Percentiles rank a stretch among this genome's conserved stretches.
Evolutionary conservation across 331 rosid species (phyloP).

Genomic region (Malus hybrid): DNA sequence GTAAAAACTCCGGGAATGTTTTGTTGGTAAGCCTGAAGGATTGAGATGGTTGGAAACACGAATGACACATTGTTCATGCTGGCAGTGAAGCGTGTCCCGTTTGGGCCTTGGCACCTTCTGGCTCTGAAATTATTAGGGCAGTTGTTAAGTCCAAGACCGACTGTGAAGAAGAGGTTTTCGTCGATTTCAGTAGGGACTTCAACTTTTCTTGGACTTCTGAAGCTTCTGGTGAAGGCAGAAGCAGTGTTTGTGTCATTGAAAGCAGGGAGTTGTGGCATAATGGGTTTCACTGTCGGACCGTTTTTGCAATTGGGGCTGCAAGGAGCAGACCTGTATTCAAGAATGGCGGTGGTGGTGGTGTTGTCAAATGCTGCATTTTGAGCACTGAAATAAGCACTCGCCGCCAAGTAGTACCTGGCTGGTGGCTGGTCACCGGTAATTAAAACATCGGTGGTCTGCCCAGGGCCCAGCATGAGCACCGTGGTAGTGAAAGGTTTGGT

Average conservation of each 20-base stretch:
- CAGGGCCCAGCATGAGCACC: conserved; percentile 82
- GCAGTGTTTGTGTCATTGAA: conserved; percentile 75
- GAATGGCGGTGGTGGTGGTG: conserved; percentile 91
- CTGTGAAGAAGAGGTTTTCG: conserved; percentile 60
- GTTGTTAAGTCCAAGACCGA: conserved; percentile 66
- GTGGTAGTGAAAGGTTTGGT: conserved; percentile 71
- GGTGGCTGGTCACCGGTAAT: conserved; percentile 65
- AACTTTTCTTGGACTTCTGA: conserved; percentile 48
- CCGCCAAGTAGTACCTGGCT: conserved; percentile 65
- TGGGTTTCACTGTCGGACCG: conserved; percentile 30
- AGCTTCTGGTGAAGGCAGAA: conserved; percentile 53
- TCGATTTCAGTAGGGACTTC: conserved; percentile 62
- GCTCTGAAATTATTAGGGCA: conserved; percentile 47
- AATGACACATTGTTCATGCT: conserved; percentile 85
- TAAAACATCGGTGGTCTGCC: conserved; percentile 90
- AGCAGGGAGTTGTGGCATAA: conserved; percentile 63
- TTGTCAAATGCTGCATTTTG: conserved; percentile 65
- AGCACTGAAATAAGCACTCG: conserved; percentile 66
- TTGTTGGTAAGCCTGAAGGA: conserved; percentile 68
- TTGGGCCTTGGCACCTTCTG: conserved; percentile 73
- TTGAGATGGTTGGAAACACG: conserved; percentile 55
- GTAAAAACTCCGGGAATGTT: conserved; percentile 61
- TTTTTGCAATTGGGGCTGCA: conserved; percentile 32
- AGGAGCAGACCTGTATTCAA: conserved; percentile 53
- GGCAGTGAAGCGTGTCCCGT: conserved; percentile 75